Evolutionary conservation across 495 filamentous ascomycete species (phyloP).

Genomic region (Xylaria cubensis): DNA sequence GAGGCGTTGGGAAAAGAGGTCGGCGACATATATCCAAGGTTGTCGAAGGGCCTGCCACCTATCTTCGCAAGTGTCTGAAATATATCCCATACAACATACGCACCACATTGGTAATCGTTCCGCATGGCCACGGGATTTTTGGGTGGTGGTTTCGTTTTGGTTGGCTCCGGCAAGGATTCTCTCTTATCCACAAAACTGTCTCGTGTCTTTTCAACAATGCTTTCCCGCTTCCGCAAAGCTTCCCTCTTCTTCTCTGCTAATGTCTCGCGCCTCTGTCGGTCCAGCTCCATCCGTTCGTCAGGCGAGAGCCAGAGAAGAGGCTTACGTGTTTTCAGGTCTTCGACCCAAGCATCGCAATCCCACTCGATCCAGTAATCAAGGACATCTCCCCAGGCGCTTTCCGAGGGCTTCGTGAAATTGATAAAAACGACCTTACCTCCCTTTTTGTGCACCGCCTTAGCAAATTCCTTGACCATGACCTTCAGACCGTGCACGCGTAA

Average conservation of each 20-base stretch:
- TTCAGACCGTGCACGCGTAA: conserved; percentile 73
- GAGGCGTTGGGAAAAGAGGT: background rate
- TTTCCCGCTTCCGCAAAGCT: conserved; percentile 39
- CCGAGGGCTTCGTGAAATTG: conserved; percentile 70
- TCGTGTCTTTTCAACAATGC: conserved; percentile 33
- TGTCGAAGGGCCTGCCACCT: conserved; percentile 40
- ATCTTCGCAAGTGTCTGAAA: conserved; percentile 41
- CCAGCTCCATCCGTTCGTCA: conserved; percentile 43
- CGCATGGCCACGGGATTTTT: conserved; percentile 43
- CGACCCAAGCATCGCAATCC: conserved; percentile 76
- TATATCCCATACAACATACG: conserved; percentile 44
- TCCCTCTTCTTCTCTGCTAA: conserved; percentile 41
- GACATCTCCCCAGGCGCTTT: conserved; percentile 70
- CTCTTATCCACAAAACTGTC: conserved; percentile 28
- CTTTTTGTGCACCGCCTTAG: conserved; percentile 69
- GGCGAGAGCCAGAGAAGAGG: conserved; percentile 62
- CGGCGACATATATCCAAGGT: conserved; percentile 36
- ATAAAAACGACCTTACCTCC: conserved; percentile 72
- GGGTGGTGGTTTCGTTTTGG: conserved; percentile 37
- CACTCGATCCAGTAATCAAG: conserved; percentile 74
- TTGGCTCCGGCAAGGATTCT: conserved; percentile 29
- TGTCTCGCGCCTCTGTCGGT: conserved; percentile 42
- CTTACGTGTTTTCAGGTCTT: conserved; percentile 61
- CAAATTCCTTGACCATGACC: conserved; percentile 70
- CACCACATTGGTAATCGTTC: conserved; percentile 43